These are phyloP conservation scores for Terfezia claveryi DNA, from an alignment of 495 filamentous ascomycete genomes.

Conservation along the genomic window DNA sequence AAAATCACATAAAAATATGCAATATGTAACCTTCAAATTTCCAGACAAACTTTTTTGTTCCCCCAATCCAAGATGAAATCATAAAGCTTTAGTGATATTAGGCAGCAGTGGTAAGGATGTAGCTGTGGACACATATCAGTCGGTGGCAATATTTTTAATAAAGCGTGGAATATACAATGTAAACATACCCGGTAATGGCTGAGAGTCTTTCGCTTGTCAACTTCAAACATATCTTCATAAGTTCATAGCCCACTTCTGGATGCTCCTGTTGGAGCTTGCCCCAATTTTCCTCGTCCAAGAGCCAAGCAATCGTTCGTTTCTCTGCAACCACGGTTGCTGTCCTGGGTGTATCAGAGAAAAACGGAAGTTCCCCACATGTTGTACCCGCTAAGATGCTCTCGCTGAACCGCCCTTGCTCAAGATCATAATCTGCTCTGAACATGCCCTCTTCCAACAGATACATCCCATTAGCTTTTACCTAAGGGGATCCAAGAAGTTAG, in stretches of 20 bases:
- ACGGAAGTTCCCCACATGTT: slow-evolving; percentile 86
- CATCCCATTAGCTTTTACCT: slow-evolving; percentile 37
- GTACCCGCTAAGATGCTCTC: slow-evolving; percentile 88
- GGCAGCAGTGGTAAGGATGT: slow-evolving; percentile 1
- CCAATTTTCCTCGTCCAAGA: slow-evolving; percentile 49
- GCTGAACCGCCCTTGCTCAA: slow-evolving; percentile 68
- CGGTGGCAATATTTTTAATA: not conserved
- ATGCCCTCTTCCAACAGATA: slow-evolving; percentile 84
- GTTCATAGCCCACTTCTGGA: slow-evolving; percentile 56
- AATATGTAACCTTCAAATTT: too few relatives aligned
- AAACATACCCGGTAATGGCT: slow-evolving; percentile 54
- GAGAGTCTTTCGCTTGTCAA: slow-evolving; percentile 17
- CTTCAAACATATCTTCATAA: slow-evolving; percentile 65
- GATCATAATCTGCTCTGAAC: slow-evolving; percentile 66
- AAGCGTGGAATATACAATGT: not conserved
- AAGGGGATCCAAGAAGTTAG: not conserved
- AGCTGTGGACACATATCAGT: not conserved
- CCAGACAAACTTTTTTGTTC: too few relatives aligned
- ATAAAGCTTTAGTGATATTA: not conserved
- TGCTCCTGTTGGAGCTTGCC: slow-evolving; percentile 41
- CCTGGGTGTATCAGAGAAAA: slow-evolving; percentile 72
- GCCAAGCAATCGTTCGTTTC: slow-evolving; percentile 61
- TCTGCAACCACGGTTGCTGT: slow-evolving; percentile 74
- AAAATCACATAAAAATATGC: too few relatives aligned
- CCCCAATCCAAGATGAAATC: not conserved